phyloP scores from a whole-genome alignment of 1,139 yeast genomes.

The Meyerozyma carpophila region DNA sequence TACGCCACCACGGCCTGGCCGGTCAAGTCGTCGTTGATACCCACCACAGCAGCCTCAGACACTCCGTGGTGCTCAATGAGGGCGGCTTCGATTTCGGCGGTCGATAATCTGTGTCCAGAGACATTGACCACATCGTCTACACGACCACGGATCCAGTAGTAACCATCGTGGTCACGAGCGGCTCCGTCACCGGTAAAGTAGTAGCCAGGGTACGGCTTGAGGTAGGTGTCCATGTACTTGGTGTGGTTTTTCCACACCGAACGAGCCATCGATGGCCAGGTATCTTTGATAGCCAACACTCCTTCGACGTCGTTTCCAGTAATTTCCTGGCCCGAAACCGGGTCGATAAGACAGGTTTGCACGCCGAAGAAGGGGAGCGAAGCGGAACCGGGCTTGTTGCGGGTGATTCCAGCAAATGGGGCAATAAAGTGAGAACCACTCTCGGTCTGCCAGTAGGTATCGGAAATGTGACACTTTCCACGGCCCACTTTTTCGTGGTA shows the following conservation, averaged over 20 bases:
- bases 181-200: conserved; percentile 99
- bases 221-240: conserved; percentile 87
- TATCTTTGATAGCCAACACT: conserved; percentile 78
- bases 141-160: conserved; percentile 97
- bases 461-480: conserved; percentile 79
- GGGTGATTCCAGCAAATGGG: conserved; percentile 89
- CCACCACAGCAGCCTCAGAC: conserved; percentile 93
- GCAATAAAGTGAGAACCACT: conserved; percentile 95
- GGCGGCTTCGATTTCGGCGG: conserved; percentile 96
- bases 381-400: conserved; percentile 97
- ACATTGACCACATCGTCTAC: conserved; percentile 98
- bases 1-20: conserved; percentile 97
- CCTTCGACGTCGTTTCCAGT: conserved; percentile 93
- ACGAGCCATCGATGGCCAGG: conserved; percentile 99
- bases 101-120: conserved; percentile 94
- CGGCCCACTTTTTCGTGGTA: conserved; percentile 90
- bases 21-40: conserved; percentile 88
- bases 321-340: conserved; percentile 80
- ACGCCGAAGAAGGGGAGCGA: conserved; percentile 96
- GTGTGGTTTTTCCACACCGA: conserved; percentile 89
- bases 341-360: conserved; percentile 85
- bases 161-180: conserved; percentile 95
- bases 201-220: conserved; percentile 93
- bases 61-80: conserved; percentile 74
- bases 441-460: conserved; percentile 99